Evolutionary conservation across 257 asterid species (phyloP).

Genomic region (Salvia miltiorrhiza): DNA sequence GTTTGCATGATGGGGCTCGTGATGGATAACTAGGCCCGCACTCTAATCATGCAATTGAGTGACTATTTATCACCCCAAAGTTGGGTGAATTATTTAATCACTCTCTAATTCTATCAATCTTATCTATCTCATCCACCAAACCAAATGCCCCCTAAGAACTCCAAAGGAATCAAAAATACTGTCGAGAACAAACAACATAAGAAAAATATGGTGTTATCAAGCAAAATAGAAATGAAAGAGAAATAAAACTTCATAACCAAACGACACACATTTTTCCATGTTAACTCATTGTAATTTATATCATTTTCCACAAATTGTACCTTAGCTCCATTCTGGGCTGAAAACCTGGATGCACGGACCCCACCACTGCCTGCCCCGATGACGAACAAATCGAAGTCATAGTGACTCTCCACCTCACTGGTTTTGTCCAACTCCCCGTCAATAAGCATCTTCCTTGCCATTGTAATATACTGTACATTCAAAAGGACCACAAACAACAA

Average conservation of each 20-base stretch:
- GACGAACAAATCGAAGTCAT: conserved; percentile 87
- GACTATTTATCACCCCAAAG: no score
- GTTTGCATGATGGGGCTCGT: no score
- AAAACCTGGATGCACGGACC: conserved; percentile 88
- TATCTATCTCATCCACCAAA: no score
- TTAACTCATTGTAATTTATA: not conserved
- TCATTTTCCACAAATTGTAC: conserved; percentile 27
- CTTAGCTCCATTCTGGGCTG: conserved; percentile 94
- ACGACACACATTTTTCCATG: not conserved
- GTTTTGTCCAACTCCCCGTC: conserved; percentile 61
- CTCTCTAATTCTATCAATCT: no score
- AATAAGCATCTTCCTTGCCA: conserved; percentile 94
- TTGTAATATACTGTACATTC: conserved; percentile 34
- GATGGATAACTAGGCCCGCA: no score
- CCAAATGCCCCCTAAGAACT: no score
- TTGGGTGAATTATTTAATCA: no score
- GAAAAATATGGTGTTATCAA: not conserved
- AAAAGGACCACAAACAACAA: conserved; percentile 22
- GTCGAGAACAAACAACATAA: not conserved
- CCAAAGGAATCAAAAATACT: not conserved
- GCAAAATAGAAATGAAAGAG: not conserved
- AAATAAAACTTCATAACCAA: not conserved
- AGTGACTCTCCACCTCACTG: conserved; percentile 44
- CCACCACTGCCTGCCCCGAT: conserved; percentile 99
- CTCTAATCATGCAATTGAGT: no score